Evolutionary conservation across 1,284 basidiomycete genomes (phyloP), one percentile per base, ranked within the genome.

Genomic region (Pulveroboletus sp.): DNA sequence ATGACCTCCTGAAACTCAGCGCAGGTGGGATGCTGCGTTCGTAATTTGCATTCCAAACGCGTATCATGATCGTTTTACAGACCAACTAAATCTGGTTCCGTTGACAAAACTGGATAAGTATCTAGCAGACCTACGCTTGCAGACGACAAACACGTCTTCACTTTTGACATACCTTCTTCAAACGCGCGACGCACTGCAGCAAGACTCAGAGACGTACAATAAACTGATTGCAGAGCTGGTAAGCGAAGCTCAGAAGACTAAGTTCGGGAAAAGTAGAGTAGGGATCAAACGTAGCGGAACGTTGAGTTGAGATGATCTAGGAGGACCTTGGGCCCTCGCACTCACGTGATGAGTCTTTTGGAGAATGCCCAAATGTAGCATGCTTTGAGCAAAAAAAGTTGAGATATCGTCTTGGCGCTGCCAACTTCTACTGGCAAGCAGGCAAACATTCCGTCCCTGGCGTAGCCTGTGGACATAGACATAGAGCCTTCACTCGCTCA

Each of bases 131-230:
- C 72, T 96, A 33, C 83, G 83, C 49, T 62, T 74, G 35, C 85
- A 91, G 54, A 94, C 90, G 1, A 83, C 86, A 2, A 82, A 84
- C 40, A 85, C 90, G 0, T 92, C 91, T 2, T 76, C 83, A 2
- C 75, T 92, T 17, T 75, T 96, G 51, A 91, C 91, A 12, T 84
- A 93, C 75, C 76, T 93, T 24, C 76, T 95, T 54, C 93, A 96
- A 73, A 82, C 84, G 50, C 85, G 89, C 62, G 94, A 96, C 63
- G 86, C 90, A 24, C 75, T 94, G 62, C 86, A 90, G 64, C 92
- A 96, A 71, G 93, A 96, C 68, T 90, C 89, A 39, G 91, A 92
- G 70, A 91, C 85, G 39, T 92, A 92, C 68, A 92, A 92, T 70
- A 84, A 83, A 29, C 75, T 92, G 38, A 92, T 92, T 58, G 91